Conservation (phyloP, 2,329 filamentous ascomycete species). For the Diaporthe sp. region DNA sequence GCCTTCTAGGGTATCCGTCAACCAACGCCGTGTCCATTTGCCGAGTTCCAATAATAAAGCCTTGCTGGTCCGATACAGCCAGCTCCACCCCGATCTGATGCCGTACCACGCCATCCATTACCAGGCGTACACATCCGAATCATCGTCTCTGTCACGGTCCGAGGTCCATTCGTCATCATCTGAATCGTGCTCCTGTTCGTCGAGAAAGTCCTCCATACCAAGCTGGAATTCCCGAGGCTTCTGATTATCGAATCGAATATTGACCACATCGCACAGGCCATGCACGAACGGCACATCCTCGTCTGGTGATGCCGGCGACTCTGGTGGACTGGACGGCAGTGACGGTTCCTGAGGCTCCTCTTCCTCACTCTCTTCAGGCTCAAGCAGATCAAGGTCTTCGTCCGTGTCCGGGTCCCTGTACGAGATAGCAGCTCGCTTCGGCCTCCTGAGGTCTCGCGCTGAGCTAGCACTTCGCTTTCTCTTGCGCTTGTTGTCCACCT, state of each 20-base stretch:
- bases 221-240: slow-evolving; percentile 78
- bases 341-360: slow-evolving; percentile 37
- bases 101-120: neutral
- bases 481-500: slow-evolving; percentile 31
- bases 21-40: slow-evolving; percentile 34
- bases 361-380: slow-evolving; percentile 41
- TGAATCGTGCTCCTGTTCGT: slow-evolving; percentile 67
- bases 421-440: slow-evolving; percentile 37
- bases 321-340: slow-evolving; percentile 31
- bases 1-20: slow-evolving; percentile 34
- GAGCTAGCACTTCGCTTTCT: slow-evolving; percentile 32
- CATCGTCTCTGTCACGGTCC: slow-evolving; percentile 67
- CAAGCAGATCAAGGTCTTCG: slow-evolving; percentile 40
- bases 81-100: slow-evolving; percentile 6
- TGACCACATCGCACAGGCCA: slow-evolving; percentile 78
- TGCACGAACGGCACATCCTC: slow-evolving; percentile 63
- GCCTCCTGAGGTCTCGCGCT: slow-evolving; percentile 37
- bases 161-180: slow-evolving; percentile 68
- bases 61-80: neutral
- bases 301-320: slow-evolving; percentile 20
- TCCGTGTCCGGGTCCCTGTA: slow-evolving; percentile 41
- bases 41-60: neutral
- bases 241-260: slow-evolving; percentile 82
- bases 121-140: slow-evolving; percentile 59
- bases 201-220: slow-evolving; percentile 79